Evolutionary conservation across 2,329 filamentous ascomycete species (phyloP), one percentile per base, ranked within the genome.

Genomic region (Cercospora sojina): DNA sequence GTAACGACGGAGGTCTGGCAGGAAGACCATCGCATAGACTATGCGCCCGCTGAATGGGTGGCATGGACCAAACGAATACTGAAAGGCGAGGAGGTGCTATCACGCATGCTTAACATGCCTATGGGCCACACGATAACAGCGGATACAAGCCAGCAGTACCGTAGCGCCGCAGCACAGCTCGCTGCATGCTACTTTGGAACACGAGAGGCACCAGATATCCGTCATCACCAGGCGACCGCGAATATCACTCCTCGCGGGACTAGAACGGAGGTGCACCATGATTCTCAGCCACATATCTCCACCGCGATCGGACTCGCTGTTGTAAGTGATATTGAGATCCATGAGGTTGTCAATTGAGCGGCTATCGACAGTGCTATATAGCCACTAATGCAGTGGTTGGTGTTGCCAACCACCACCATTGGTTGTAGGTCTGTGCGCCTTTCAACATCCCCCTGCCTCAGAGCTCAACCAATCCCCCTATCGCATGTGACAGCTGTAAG

Each of bases 191-290:
- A 35, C 27, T 20, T 59, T 12, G 27, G 27, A 20, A 20, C 13
- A 18, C 31, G 12, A 23, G 27, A 59, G 25, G 31, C 27, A 38
- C 56, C 32, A n/a, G 56, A 20, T 29, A 18, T 35, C 56, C 27
- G 31, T 27, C 62, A 23, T 7, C 18, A 55, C 23, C 56, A 43
- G 20, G n/a, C 63, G 5, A 31, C 23, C 23, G 63, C 56, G 27
- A 60, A 65, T 53, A 53, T 60, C 25, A 65, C 56, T 32, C 63
- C 63, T 25, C 63, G 63, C 27, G 63, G 57, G 18, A 38, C 56
- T 38, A 35, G 27, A 32, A 35, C 56, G 31, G 31, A 35, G 20
- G 56, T 65, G 18, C 63, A 65, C 47, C 57, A 65, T 38, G 63
- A 65, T 61, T 55, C 43, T 18, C 23, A 61, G 20, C 57, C 20